Conservation (phyloP, 495 filamentous ascomycete species). For the Xylaria curta region DNA sequence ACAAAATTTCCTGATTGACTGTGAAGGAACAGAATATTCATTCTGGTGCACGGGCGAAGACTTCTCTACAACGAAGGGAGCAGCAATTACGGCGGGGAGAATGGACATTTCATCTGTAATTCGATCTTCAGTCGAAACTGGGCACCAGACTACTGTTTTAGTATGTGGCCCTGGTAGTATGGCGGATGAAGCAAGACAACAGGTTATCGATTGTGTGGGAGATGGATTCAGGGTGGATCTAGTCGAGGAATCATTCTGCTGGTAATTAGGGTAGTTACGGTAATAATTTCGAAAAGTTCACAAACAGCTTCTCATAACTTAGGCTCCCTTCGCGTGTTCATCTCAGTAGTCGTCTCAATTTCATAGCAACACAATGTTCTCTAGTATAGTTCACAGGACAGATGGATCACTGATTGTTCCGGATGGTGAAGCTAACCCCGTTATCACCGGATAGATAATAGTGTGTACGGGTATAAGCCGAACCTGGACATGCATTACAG, state of each 20-base stretch:
- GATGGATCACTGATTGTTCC: not conserved
- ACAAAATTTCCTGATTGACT: not conserved
- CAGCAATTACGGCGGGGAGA: not conserved
- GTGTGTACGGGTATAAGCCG: no score
- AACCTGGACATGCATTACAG: no score
- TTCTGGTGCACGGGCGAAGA: conserved; percentile 11
- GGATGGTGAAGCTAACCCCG: no score
- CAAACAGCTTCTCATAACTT: no score
- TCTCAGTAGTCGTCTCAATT: not conserved
- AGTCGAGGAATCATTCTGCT: conserved; percentile 10
- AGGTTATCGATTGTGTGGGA: conserved; percentile 9
- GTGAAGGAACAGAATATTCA: not conserved
- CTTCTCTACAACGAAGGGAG: not conserved
- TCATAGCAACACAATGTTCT: not conserved
- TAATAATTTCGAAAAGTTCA: not conserved
- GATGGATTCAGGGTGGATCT: conserved; percentile 15
- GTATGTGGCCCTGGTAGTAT: conserved; percentile 11
- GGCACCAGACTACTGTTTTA: conserved; percentile 13
- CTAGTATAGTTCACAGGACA: not conserved
- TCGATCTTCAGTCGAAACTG: conserved; percentile 7
- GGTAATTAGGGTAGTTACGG: not conserved
- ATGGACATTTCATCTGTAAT: conserved; percentile 14
- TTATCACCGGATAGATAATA: no score
- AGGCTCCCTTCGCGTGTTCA: no score
- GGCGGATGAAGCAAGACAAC: conserved; percentile 19